These are phyloP conservation scores for Paxillus ammoniavirescens DNA, from an alignment of 768 basidiomycete species.

Conservation along the genomic window DNA sequence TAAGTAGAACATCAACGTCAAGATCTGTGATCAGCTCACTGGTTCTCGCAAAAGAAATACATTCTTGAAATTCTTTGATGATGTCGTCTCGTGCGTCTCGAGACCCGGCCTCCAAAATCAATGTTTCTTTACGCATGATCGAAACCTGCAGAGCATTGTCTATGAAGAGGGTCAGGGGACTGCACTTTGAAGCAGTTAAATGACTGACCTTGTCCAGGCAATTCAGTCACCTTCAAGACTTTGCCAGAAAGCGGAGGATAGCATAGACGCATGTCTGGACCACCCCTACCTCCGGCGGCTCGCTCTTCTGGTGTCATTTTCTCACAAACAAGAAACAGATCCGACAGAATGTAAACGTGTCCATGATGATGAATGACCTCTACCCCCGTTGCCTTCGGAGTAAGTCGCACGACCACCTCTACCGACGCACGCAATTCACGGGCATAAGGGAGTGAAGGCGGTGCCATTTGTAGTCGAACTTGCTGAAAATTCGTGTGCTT, in stretches of 20 bases:
- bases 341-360: conserved; percentile 86
- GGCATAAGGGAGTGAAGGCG: conserved; percentile 73
- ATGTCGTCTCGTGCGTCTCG: conserved; percentile 58
- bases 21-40: conserved; percentile 44
- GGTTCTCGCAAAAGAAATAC: conserved; percentile 75
- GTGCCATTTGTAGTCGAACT: conserved; percentile 87
- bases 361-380: conserved; percentile 76
- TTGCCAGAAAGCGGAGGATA: conserved; percentile 97
- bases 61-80: conserved; percentile 72
- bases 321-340: conserved; percentile 90
- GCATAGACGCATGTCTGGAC: conserved; percentile 85
- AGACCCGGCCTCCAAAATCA: conserved; percentile 65
- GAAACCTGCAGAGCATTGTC: conserved; percentile 73
- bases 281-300: conserved; percentile 45
- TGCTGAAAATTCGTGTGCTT: conserved; percentile 45
- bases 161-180: conserved; percentile 32
- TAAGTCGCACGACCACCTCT: conserved; percentile 74
- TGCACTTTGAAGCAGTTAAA: conserved; percentile 1
- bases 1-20: conserved; percentile 2
- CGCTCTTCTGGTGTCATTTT: conserved; percentile 71
- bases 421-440: conserved; percentile 73
- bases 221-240: conserved; percentile 72
- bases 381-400: conserved; percentile 69
- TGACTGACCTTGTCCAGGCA: conserved; percentile 56
- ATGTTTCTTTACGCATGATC: conserved; percentile 85